A percentile compares a stretch with the other conserved stretches of the same genome.
Conservation (phyloP, 2,329 filamentous ascomycete species). For the Fusarium equiseti region DNA sequence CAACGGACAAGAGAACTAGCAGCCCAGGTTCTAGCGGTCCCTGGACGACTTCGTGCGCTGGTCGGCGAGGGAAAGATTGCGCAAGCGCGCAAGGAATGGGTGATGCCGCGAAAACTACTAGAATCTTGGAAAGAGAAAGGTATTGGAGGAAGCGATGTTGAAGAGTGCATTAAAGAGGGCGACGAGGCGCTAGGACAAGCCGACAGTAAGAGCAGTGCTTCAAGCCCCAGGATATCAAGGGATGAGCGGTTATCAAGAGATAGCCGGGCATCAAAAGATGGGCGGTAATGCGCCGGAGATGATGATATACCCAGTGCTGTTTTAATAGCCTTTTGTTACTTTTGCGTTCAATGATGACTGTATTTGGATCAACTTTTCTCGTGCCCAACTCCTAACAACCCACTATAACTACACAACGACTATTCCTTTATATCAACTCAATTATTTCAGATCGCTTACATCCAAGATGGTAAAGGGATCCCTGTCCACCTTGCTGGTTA, state of each 20-base stretch:
- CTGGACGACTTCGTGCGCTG: constrained; percentile 68
- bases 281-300: constrained; percentile 26
- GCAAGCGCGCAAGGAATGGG: constrained; percentile 70
- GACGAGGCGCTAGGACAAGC: constrained; percentile 59
- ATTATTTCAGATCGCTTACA: constrained; percentile 55
- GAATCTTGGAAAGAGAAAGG: constrained; percentile 66
- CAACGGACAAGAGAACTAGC: constrained; percentile 68
- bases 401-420: neutral
- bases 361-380: neutral
- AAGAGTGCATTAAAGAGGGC: constrained; percentile 65
- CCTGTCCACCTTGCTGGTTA: constrained; percentile 82
- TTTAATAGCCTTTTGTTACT: constrained; percentile 1
- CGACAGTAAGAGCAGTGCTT: constrained; percentile 30
- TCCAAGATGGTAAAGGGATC: constrained; percentile 89
- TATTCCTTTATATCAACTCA: neutral
- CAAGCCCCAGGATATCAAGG: constrained; percentile 40
- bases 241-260: constrained; percentile 37
- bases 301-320: constrained; percentile 42
- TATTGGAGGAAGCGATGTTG: constrained; percentile 66
- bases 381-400: neutral
- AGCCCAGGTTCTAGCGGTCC: constrained; percentile 71
- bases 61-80: constrained; percentile 70
- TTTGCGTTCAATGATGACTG: neutral
- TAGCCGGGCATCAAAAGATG: constrained; percentile 37
- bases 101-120: constrained; percentile 64